Evolutionary conservation across 2,329 filamentous ascomycete species (phyloP), one percentile per base, ranked within the genome.

Genomic region (Akanthomyces muscarius): DNA sequence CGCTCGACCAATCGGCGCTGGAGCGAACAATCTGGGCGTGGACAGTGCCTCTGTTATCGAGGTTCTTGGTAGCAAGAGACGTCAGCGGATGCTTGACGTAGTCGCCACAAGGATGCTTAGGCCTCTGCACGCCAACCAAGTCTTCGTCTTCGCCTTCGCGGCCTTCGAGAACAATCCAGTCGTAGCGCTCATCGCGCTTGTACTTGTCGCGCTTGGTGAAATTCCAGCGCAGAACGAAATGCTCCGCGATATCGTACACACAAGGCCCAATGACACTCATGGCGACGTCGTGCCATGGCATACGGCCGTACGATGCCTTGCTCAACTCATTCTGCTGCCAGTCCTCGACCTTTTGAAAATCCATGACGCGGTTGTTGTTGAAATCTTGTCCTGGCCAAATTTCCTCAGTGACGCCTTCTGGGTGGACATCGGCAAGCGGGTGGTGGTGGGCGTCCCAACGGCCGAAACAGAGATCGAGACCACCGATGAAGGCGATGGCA

Each of bases 121-220:
- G 94, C 47, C 92, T 83, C 72, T 97, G 94, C 2, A 98, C 92
- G 41, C 88, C 92, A 33, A 97, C 82, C 1, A 98, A 81, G 71
- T 96, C 91, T 71, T 97, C 92, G 67, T 96, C 85, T 0, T 90
- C 83, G 8, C 86, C 89, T 63, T 89, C 84, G 16, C 91, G 86
- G 7, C 90, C 92, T 64, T 91, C 87, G 65, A 98, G 76, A 64
- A 86, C 82, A 6, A 98, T 80, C 92, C 93, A 98, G 71, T 96
- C 91, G 67, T 91, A 96, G 44, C 86, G 81, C 0, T 86, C 80
- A 67, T 94, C 90, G 5, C 93, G 89, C 80, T 98, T 98, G 79
- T 98, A 97, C 79, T 98, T 98, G 81, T 98, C 94, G 42, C 94
- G 87, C 77, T 98, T 98, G 77, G 94, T 83, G 70, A 97, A 97